Percentiles rank a stretch among this genome's conserved stretches.
Conservation (phyloP, 192 early-diverging fungal genomes). For the Mortierella antarctica region DNA sequence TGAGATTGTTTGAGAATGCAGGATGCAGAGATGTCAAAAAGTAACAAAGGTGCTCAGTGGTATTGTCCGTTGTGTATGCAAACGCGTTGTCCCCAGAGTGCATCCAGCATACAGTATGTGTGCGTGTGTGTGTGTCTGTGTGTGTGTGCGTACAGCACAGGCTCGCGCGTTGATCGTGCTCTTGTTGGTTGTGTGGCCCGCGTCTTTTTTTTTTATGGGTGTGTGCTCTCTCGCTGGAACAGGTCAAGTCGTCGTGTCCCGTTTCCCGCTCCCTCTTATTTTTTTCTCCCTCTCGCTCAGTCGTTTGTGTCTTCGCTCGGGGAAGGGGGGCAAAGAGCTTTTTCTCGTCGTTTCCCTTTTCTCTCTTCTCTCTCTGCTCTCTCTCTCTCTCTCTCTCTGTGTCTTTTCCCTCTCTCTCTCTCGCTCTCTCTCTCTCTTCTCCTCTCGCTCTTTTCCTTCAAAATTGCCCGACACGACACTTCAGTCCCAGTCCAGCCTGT, state of each 20-base stretch:
- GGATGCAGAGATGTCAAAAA: background rate
- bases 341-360: background rate
- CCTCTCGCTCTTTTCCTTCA: background rate
- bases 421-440: background rate
- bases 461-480: background rate
- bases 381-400: background rate
- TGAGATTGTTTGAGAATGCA: background rate
- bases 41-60: too few species aligned
- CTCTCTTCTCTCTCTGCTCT: background rate
- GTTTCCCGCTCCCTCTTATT: background rate
- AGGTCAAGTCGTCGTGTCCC: background rate
- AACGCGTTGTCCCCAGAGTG: too few species aligned
- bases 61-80: too few species aligned
- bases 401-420: background rate
- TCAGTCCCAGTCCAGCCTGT: background rate
- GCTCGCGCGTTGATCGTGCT: too few species aligned
- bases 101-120: background rate
- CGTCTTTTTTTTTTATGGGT: too few species aligned
- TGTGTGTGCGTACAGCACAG: background rate
- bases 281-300: conserved; percentile 4
- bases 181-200: too few species aligned
- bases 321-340: background rate
- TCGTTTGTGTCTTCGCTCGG: background rate
- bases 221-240: too few species aligned
- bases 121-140: background rate